Evolutionary conservation across 1,284 basidiomycete species (phyloP).

Genomic region (Cutaneotrichosporon sp.): DNA sequence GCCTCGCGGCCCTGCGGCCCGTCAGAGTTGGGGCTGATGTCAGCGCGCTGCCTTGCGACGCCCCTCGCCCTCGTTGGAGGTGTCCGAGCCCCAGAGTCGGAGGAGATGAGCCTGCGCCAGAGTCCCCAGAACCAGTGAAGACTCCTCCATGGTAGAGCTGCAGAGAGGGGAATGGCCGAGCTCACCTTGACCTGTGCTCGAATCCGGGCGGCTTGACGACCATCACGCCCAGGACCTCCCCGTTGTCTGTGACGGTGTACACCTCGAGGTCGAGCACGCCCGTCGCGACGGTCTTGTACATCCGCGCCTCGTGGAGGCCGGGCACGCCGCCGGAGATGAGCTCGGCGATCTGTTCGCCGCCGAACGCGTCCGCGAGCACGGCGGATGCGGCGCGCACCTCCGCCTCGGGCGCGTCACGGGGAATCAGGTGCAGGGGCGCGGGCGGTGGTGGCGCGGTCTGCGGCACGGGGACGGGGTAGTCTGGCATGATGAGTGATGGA

Average conservation of each 20-base stretch:
- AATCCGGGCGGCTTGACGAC: conserved; percentile 16
- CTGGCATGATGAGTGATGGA: neutral
- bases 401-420: neutral
- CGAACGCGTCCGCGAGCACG: neutral
- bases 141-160: no score
- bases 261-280: conserved; percentile 3
- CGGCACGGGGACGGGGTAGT: neutral
- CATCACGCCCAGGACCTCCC: conserved; percentile 9
- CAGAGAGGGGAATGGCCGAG: no score
- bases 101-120: no score
- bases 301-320: conserved; percentile 5
- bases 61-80: no score
- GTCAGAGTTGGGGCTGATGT: conserved; percentile 4
- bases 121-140: no score
- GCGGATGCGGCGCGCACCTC: neutral
- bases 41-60: no score
- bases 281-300: neutral
- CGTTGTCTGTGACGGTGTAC: neutral
- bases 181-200: conserved; percentile 7
- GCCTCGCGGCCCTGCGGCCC: conserved; percentile 1
- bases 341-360: neutral
- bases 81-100: no score
- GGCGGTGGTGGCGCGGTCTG: neutral
- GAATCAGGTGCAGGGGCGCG: neutral
- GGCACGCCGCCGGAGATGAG: neutral